Base-by-base conservation (phyloP, 805 yeast species). In the Kodamaea kaohsiungensis region DNA sequence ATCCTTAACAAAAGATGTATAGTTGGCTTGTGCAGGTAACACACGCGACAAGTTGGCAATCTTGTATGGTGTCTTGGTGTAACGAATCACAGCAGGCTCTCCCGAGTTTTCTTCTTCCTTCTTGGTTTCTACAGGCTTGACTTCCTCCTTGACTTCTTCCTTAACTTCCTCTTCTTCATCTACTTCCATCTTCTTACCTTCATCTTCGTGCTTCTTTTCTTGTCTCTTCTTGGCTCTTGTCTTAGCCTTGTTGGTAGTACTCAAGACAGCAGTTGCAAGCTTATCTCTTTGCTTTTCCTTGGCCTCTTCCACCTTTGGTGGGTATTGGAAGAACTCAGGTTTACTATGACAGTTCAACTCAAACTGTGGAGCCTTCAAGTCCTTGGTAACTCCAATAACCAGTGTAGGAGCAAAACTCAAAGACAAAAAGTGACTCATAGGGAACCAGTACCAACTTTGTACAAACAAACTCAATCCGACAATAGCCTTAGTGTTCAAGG, bases 391-490 rank as follows among this genome's bases (percentile, higher is more conserved):
- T 59, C 97, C 97, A 61, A 90, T 85, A 17, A 93, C 82, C 6
- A 96, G 84, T 1, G 98, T 95, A 51, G 99, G 97, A 7, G 95
- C 83, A 73, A 92, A 92, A 37, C 98, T 90, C 61, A 95, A 81
- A 16, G 96, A 86, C 64, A 95, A 76, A 76, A 95, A 95, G 72
- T 95, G 98, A 1, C 98, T 84, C 55, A 92, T 80, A 56, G 99
- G 99, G 84, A 87, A 95, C 99, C 99, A 95, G 73, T 91, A 90
- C 99, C 99, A 95, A 67, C 89, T 89, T 75, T 95, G 99, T 9
- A 88, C 77, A 68, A 95, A 95, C 56, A 95, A 82, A 0, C 95
- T 85, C 61, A 95, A 76, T 40, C 99, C 99, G 54, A 92, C 96
- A 63, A 95, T 87, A 0, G 97, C 95, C 70, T 89, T 88, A 67